Evolutionary conservation across 2,329 filamentous ascomycete genomes (phyloP).

Genomic region (Capronia epimyces): DNA sequence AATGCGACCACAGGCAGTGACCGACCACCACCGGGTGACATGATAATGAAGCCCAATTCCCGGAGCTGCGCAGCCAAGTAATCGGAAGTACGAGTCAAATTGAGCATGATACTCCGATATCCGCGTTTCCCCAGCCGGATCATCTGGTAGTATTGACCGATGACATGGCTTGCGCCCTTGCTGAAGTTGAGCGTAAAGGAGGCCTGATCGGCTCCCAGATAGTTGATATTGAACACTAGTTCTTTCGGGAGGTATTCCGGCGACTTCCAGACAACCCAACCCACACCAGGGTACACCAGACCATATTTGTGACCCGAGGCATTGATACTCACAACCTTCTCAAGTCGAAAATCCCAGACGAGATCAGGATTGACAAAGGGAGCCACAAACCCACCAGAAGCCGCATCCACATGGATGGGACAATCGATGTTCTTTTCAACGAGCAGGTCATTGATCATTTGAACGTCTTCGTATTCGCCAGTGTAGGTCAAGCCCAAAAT

Average conservation of each 20-base stretch:
- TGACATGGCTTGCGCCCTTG: slow-evolving; percentile 88
- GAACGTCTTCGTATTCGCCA: slow-evolving; percentile 90
- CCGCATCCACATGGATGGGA: slow-evolving; percentile 90
- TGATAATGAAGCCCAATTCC: slow-evolving; percentile 74
- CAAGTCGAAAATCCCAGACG: slow-evolving; percentile 85
- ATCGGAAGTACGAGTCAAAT: slow-evolving; percentile 83
- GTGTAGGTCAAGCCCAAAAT: slow-evolving; percentile 94
- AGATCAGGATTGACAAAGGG: slow-evolving; percentile 82
- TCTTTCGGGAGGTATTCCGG: slow-evolving; percentile 81
- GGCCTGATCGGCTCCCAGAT: slow-evolving; percentile 88
- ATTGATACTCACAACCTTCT: slow-evolving; percentile 89
- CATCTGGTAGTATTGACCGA: slow-evolving; percentile 95
- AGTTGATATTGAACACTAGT: slow-evolving; percentile 98
- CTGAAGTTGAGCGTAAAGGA: slow-evolving; percentile 98
- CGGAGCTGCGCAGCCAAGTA: slow-evolving; percentile 72
- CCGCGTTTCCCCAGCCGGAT: slow-evolving; percentile 90
- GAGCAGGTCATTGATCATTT: slow-evolving; percentile 83
- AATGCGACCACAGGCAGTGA: slow-evolving; percentile 89
- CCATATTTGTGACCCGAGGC: slow-evolving; percentile 87
- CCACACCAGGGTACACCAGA: slow-evolving; percentile 79
- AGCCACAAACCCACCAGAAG: slow-evolving; percentile 85
- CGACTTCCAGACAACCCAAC: slow-evolving; percentile 86
- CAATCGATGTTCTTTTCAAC: slow-evolving; percentile 68
- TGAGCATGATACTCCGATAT: slow-evolving; percentile 89
- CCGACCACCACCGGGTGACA: slow-evolving; percentile 70